Base-by-base conservation (phyloP, 345 rosid species). In the Barbarea vulgaris region DNA sequence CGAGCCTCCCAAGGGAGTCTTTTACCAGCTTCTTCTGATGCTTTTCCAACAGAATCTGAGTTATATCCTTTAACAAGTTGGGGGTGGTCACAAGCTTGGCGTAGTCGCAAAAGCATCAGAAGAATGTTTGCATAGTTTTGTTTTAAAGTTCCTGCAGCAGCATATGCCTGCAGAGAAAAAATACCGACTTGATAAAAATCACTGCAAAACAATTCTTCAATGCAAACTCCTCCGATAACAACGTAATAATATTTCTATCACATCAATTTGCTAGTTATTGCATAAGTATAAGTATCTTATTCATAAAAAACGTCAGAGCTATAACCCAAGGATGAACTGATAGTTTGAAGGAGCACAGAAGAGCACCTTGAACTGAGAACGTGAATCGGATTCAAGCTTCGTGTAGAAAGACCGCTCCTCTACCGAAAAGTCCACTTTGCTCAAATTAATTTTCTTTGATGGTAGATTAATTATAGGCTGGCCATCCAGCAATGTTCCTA, bases 11-110 rank as follows among this genome's bases (percentile, higher is more conserved):
- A 79, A 17, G 95, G 86, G 31, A 94, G 88, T 39, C 56, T 80
- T 79, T 82, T 87, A 5, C 84, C 96, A 86, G 87, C 87, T 74
- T 85, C 87, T 33, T 74, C 81, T 60, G 98, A 90, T 72, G 22
- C 80, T 77, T 91, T 89, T 65, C 84, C 89, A 64, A 85, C 85
- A 61, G 85, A 85, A 62, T 84, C 86, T 57, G 94, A 82, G 80
- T 62, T 76, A 77, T 72, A 77, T 73, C 79, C 82, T 81, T 88
- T 87, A 31, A 88, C 93, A 64, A 94, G 97, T 74, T 83, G 73
- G 21, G 98, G 98, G 73, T 94, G 97, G 76, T 90, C 97, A 83
- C 98, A 91, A 76, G 98, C 98, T 80, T 91, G 97, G 63, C 98
- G 95, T 39, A 94, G 91, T 67, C 96, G 95, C 82, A 94, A 84